These are phyloP conservation scores for Botryotinia narcissicola DNA, from an alignment of 2,329 filamentous ascomycete genomes.

Conservation along the genomic window DNA sequence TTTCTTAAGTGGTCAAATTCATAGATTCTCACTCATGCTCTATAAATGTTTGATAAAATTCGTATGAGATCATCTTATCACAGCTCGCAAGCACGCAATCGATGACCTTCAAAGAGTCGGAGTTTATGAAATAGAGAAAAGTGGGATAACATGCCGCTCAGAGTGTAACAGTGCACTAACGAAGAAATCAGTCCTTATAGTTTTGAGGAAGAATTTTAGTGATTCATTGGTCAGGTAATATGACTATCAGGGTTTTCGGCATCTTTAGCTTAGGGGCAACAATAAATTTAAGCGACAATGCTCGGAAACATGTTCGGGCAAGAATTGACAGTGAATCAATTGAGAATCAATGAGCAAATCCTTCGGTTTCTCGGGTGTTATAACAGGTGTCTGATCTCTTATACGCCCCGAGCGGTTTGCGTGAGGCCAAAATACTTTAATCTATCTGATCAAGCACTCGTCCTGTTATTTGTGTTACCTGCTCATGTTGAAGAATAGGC, in stretches of 20 bases:
- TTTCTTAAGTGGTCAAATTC: fast-evolving
- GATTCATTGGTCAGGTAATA: background rate
- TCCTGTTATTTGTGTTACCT: too few species aligned
- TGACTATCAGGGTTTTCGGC: too few species aligned
- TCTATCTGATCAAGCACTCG: background rate
- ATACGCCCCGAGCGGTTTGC: background rate
- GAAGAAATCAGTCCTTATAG: background rate
- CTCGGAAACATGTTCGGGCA: background rate
- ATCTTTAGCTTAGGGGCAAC: background rate
- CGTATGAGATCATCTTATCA: background rate
- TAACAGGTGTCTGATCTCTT: background rate
- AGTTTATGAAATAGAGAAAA: background rate
- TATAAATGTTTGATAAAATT: background rate
- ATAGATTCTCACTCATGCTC: background rate
- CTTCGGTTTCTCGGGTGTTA: background rate
- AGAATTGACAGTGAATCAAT: background rate
- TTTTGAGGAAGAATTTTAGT: background rate
- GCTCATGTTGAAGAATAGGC: background rate
- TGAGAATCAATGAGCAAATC: background rate
- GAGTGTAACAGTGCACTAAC: background rate
- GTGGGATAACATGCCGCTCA: background rate
- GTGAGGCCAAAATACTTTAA: too few species aligned
- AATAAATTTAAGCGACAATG: background rate
- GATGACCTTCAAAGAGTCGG: background rate
- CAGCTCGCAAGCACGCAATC: background rate